Base-by-base conservation (phyloP, 208 protist species). In the Wallacemonas sp. region DNA sequence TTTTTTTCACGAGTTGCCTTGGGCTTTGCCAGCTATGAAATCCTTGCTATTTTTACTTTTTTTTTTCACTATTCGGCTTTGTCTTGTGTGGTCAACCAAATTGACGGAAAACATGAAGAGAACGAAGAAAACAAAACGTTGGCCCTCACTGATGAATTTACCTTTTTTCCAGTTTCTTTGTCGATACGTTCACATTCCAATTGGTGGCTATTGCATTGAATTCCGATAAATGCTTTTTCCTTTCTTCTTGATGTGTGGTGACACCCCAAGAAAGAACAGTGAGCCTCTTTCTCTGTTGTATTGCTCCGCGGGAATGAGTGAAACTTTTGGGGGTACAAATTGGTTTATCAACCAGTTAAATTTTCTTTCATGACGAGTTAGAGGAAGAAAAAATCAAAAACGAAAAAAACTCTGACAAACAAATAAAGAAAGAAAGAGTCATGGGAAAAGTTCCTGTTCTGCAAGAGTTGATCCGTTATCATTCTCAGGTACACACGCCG, bases 371-470 rank as follows among this genome's bases (percentile, higher is more conserved):
- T 48, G 18, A 48, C 42, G 42, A 16, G n/a, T 48, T 7, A 23
- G 7, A 1, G 16, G n/a, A 22, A 14, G n/a, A 48, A 48, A 48
- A 66, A 29, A 54, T 33, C 22, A 50, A 32, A 46, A 57, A 72
- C 57, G n/a, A 54, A n/a, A 66, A 28, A 54, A 4, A 54, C 8
- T 52, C 12, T 8, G 57, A 67, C 59, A 57, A 70, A 50, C 23
- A 65, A 65, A 65, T 61, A 65, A 42, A 62, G 62, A 61, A 54
- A 22, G 38, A 28, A 48, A 62, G 54, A 64, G 0, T 11, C 41
- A 67, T 22, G 48, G 77, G 65, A 46, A 67, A 0, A 22, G 16
- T 5, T 48, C 42, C 10, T 20, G 42, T 48, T 5, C 42, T 22
- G 16, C 18, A 22, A 48, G 7, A 5, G 4, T 22, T 22, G 7